Percentiles rank a stretch among this genome's conserved stretches.
phyloP scores from a whole-genome alignment of 805 yeast species.

The Sugiyamaella lignohabitans region DNA sequence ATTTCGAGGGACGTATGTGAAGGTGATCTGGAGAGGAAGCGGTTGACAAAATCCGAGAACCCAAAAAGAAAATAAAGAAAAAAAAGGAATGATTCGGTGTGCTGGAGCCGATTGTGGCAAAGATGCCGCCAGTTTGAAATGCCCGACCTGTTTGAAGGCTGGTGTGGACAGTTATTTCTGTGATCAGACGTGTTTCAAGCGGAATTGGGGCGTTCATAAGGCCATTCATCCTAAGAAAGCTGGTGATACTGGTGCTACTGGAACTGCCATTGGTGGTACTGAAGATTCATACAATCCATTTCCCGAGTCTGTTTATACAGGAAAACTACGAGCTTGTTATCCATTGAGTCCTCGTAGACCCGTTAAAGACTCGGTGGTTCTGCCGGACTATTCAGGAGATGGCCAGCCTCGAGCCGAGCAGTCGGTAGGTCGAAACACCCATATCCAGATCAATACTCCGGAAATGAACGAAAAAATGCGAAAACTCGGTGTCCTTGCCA shows the following conservation, averaged over 20 bases:
- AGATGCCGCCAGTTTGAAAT: constrained; percentile 70
- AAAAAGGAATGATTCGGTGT: constrained; percentile 37
- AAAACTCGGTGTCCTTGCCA: constrained; percentile 64
- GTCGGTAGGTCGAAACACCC: constrained; percentile 57
- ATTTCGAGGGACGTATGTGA: too few species aligned
- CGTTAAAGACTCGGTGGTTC: constrained; percentile 63
- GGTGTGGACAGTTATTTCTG: constrained; percentile 65
- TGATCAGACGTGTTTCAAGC: constrained; percentile 73
- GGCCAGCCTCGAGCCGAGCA: constrained; percentile 81
- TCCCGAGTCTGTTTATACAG: constrained; percentile 70
- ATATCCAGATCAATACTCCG: constrained; percentile 56
- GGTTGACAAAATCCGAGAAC: too few species aligned
- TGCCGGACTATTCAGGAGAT: constrained; percentile 76
- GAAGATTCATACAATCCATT: constrained; percentile 74
- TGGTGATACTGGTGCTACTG: background rate
- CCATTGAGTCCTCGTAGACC: constrained; percentile 70
- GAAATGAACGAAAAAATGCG: constrained; percentile 71
- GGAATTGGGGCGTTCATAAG: constrained; percentile 55
- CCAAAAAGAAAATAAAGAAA: background rate
- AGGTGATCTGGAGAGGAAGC: too few species aligned
- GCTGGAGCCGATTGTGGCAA: constrained; percentile 83
- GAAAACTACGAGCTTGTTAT: constrained; percentile 67
- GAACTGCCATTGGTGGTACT: constrained; percentile 18
- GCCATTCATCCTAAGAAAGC: constrained; percentile 56
- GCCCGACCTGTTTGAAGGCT: constrained; percentile 84